Base-by-base conservation (phyloP, 108 stramenopile genomes). In the Cyclotella sp. region DNA sequence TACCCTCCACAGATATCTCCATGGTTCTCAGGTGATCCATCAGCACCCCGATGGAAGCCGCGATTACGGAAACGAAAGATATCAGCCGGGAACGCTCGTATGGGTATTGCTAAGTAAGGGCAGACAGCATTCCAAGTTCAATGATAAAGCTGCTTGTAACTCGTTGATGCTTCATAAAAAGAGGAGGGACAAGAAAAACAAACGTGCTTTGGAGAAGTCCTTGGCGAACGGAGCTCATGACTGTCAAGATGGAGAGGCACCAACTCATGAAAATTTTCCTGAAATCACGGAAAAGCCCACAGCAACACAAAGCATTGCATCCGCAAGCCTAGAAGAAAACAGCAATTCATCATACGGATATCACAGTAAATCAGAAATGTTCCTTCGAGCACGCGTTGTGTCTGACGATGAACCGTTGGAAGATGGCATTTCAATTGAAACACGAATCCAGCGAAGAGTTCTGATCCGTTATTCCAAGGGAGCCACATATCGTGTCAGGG, bases 391-490 rank as follows among this genome's bases (percentile, higher is more conserved):
- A 15, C 72, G 81, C 9, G 84, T 87, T 18, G 66, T 80, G 47
- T 73, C 78, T 27, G 86, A 87, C 39, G 72, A 70, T 47, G 72
- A 81, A 8, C 62, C 29, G 40, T 34, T 62, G 15, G 41, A 75
- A 30, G 59, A 70, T 34, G 46, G 34, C 22, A 26, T 34, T 44
- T 64, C 53, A 15, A 29, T 18, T n/a, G 19, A 77, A 44, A 62
- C 51, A 54, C 14, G 58, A 27, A 43, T 55, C 12, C 51, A 68
- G 71, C 57, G 79, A 27, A 39, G 93, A 42, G 65, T 94, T 0
- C 49, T 82, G 46, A 88, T 94, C 9, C 86, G 79, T 22, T 94
- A 94, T 77, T 89, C 93, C 13, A 82, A 83, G 27, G 91, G 91
- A 40, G 81, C 91, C 12, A 94, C 93, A 0, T 94, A 94, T 69